Evolutionary conservation across 2,329 filamentous ascomycete genomes (phyloP), one percentile per base, ranked within the genome.

Genomic region (Polytolypa hystricis): DNA sequence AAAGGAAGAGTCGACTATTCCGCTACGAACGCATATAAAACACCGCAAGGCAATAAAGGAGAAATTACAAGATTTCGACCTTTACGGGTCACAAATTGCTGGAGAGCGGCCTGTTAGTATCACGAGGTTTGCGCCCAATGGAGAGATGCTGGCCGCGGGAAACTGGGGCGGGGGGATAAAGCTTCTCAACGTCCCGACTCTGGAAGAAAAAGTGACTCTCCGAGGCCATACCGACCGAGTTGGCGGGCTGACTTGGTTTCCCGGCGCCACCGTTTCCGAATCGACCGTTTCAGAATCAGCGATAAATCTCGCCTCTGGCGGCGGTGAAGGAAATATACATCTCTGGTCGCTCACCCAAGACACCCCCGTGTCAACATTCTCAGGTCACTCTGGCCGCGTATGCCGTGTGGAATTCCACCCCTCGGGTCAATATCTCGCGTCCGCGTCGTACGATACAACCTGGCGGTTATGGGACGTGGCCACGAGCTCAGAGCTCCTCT

Each of bases 391-490:
- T 4, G 83, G 82, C 37, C 79, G 91, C 42, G 86, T 98, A 6
- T 94, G 86, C 50, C 77, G 89, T 39, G 81, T 93, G 9, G 91
- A 94, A 41, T 94, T 96, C 53, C 91, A 98, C 48, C 91, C 91
- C 0, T 93, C 84, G 0, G 89, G 89, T 3, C 73, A 73, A 43
- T 96, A 89, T 52, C 68, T 96, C 4, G 91, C 89, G 4, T 94
- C 87, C 1, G 91, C 91, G 5, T 94, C 86, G 0, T 91, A 91
- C 51, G 91, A 98, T 55, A 94, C 86, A 2, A 94, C 91, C 0
- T 98, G 91, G 91, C 77, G 89, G 30, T 67, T 98, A 21, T 98
- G 91, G 89, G 89, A 96, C 55, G 77, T 96, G 1, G 79, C 84
- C 47, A 91, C 81, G 0, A 84, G 78, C 0, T 79, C 79, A 2